A percentile compares a stretch with the other conserved stretches of the same genome.
Evolutionary conservation across 2,329 filamentous ascomycete genomes (phyloP).

Genomic region (Penicillium sp.): DNA sequence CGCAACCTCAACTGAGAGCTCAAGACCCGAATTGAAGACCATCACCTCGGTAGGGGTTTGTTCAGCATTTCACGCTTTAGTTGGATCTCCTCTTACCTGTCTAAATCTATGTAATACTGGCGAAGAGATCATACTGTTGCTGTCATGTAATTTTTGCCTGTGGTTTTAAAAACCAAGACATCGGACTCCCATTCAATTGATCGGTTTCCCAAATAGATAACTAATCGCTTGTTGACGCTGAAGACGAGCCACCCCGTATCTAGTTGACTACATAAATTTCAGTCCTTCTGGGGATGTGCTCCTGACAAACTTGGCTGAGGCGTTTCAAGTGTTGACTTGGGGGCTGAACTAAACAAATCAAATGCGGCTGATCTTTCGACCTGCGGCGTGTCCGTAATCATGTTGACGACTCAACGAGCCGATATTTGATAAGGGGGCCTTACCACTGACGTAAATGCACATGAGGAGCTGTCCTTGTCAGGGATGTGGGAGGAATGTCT

Average conservation of each 20-base stretch:
- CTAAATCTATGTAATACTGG: too few species aligned
- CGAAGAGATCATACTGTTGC: too few species aligned
- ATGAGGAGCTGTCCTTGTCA: background rate
- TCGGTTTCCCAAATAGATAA: too few species aligned
- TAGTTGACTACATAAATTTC: too few species aligned
- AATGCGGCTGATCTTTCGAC: background rate
- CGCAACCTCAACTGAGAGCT: background rate
- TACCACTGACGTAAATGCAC: background rate
- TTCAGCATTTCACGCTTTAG: too few species aligned
- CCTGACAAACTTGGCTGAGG: background rate
- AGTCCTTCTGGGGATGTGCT: background rate
- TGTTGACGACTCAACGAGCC: background rate
- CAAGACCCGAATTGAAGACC: background rate
- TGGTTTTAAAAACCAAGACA: too few species aligned
- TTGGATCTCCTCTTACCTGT: too few species aligned
- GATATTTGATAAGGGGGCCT: background rate
- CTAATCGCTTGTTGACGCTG: too few species aligned
- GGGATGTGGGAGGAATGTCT: background rate
- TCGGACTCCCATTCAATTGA: too few species aligned
- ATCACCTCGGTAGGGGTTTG: background rate
- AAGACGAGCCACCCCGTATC: too few species aligned
- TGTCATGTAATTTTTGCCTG: too few species aligned
- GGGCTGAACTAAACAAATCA: background rate
- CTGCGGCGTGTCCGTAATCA: background rate
- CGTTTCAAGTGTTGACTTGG: background rate